Conservation (phyloP, 345 rosid species). For the Arabis alpina region DNA sequence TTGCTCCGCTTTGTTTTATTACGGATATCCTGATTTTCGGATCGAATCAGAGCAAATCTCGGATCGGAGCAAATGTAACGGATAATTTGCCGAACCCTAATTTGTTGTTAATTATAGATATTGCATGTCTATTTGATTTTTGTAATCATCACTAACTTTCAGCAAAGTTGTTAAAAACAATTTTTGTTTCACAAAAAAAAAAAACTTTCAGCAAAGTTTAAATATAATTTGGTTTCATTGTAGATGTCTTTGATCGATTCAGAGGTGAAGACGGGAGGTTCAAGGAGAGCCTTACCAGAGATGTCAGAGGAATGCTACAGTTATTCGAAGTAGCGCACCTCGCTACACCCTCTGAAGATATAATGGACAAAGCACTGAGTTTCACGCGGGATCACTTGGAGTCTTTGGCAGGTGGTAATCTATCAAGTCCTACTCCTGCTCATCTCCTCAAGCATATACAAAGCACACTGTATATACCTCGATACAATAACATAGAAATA, state of each 20-base stretch:
- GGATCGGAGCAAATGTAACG: too few relatives aligned
- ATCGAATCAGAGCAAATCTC: too few relatives aligned
- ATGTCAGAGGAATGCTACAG: constrained; percentile 23
- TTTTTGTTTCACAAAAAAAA: too few relatives aligned
- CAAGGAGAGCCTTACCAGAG: constrained; percentile 2
- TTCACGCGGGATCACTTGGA: constrained; percentile 13
- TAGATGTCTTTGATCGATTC: constrained; percentile 28
- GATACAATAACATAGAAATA: background rate
- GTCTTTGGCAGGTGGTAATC: background rate
- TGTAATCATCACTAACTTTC: too few relatives aligned
- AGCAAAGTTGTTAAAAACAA: too few relatives aligned
- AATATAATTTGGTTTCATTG: background rate
- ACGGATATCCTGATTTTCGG: too few relatives aligned
- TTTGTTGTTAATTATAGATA: too few relatives aligned
- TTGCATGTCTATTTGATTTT: too few relatives aligned
- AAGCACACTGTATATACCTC: constrained; percentile 3
- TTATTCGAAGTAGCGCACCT: constrained; percentile 21
- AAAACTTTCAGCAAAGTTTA: too few relatives aligned
- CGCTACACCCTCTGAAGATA: constrained; percentile 13
- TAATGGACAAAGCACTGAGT: constrained; percentile 29
- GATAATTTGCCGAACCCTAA: too few relatives aligned
- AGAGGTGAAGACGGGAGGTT: constrained; percentile 31
- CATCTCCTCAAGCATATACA: constrained; percentile 22
- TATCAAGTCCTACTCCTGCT: background rate
- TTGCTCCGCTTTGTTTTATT: too few relatives aligned